Conservation (phyloP, 768 basidiomycete species). For the Phanerochaete sordida region DNA sequence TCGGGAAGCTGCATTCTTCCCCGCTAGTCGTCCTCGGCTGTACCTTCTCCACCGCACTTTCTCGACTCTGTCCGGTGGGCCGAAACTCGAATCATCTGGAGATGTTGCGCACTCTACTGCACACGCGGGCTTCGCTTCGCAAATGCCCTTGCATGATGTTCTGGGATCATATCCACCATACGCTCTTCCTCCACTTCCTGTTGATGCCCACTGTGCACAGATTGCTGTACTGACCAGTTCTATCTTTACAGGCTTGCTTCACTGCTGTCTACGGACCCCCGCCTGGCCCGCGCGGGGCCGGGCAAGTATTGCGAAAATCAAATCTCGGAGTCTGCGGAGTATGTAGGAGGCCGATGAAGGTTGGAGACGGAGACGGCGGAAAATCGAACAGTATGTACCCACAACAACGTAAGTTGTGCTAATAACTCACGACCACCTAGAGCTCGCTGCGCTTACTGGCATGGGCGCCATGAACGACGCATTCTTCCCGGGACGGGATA, state of each 20-base stretch:
- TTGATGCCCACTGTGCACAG: too few species aligned
- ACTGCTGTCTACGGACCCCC: constrained; percentile 94
- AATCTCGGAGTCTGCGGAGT: constrained; percentile 96
- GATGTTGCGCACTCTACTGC: too few species aligned
- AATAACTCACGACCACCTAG: constrained; percentile 39
- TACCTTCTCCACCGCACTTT: too few species aligned
- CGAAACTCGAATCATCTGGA: too few species aligned
- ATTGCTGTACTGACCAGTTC: too few species aligned
- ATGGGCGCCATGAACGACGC: constrained; percentile 63
- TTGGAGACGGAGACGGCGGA: constrained; percentile 81
- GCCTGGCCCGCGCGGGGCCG: constrained; percentile 49
- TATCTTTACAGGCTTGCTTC: constrained; percentile 75
- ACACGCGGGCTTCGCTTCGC: too few species aligned
- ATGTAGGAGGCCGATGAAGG: constrained; percentile 94
- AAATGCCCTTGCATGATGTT: too few species aligned
- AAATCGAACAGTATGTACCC: constrained; percentile 78
- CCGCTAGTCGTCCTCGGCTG: too few species aligned
- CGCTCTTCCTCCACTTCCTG: not conserved
- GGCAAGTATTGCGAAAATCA: constrained; percentile 46
- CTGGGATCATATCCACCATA: too few species aligned
- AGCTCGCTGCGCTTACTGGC: constrained; percentile 91
- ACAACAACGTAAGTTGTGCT: constrained; percentile 1
- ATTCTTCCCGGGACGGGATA: constrained; percentile 70
- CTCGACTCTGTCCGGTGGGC: too few species aligned
- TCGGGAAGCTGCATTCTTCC: too few species aligned